These are phyloP conservation scores for Anthracocystis panici-leucophaei DNA, from an alignment of 1,284 basidiomycete genomes.

Conservation along the genomic window DNA sequence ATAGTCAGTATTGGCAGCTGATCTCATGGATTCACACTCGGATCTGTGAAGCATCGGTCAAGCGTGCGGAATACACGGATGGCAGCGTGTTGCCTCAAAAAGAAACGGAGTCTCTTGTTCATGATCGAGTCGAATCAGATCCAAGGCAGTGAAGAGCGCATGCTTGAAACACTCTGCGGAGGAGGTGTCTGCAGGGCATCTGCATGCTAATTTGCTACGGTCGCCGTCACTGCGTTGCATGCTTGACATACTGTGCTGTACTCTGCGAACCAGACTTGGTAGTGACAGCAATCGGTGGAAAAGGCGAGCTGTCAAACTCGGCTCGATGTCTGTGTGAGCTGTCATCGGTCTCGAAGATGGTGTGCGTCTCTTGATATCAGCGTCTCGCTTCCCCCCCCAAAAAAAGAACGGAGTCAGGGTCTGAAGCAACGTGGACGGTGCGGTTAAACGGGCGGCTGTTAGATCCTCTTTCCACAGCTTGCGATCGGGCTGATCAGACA, in stretches of 20 bases:
- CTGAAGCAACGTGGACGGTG: neutral
- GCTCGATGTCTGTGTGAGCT: neutral
- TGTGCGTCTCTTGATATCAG: slow-evolving; percentile 2
- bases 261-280: no score
- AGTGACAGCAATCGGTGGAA: neutral
- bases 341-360: neutral
- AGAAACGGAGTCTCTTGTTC: no score
- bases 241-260: neutral
- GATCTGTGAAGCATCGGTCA: neutral
- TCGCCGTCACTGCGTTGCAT: neutral
- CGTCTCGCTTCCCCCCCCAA: neutral
- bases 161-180: neutral
- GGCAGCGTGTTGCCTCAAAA: neutral
- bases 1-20: neutral
- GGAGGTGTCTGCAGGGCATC: neutral
- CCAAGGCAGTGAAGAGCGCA: neutral
- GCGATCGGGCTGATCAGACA: neutral
- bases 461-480: no score
- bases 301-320: neutral
- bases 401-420: neutral
- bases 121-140: neutral
- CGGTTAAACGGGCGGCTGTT: neutral
- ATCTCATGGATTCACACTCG: neutral
- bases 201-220: neutral
- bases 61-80: neutral